Base-by-base conservation (phyloP, 805 yeast species). In the Yamadazyma kitorensis region DNA sequence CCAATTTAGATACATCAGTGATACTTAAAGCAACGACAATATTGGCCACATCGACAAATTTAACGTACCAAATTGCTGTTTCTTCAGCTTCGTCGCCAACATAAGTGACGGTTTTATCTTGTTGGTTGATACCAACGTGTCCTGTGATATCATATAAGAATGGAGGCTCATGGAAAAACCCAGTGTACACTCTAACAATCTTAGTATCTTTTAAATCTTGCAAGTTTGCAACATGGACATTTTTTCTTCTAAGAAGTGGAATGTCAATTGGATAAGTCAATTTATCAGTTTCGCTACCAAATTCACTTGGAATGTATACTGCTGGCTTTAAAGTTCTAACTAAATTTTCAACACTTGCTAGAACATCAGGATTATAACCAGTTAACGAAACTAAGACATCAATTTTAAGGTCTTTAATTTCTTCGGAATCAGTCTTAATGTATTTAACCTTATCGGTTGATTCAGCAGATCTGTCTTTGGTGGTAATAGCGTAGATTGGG, bases 301-400 rank as follows among this genome's bases (percentile, higher is more conserved):
- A 80, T 44, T 78, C 82, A 2, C 81, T 71, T 20, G 83, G 82
- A 42, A 77, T 68, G 57, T 65, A 78, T 24, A 76, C 49, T 48
- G 70, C 70, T 31, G 77, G 74, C 42, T 69, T n/a, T n/a, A n/a
- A n/a, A n/a, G n/a, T n/a, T n/a, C n/a, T n/a, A n/a, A n/a, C n/a
- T n/a, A 24, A 24, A 13, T 13, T 13, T 24, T 24, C 16, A 10
- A 13, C 27, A 24, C 16, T 12, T 6, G 14, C 26, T 9, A 16
- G 20, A 26, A 11, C 19, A 26, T 11, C n/a, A 6, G 17, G 12
- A 15, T 6, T 25, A 10, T 26, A 26, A 26, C 29, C 20, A 9
- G 54, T 38, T 12, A 63, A 54, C n/a, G n/a, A n/a, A 11, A 27
- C 13, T 40, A 73, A 71, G 44, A 80, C 51, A 14, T 80, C 55